Base-by-base conservation (phyloP, 768 basidiomycete species). In the Termitomyces heimii region DNA sequence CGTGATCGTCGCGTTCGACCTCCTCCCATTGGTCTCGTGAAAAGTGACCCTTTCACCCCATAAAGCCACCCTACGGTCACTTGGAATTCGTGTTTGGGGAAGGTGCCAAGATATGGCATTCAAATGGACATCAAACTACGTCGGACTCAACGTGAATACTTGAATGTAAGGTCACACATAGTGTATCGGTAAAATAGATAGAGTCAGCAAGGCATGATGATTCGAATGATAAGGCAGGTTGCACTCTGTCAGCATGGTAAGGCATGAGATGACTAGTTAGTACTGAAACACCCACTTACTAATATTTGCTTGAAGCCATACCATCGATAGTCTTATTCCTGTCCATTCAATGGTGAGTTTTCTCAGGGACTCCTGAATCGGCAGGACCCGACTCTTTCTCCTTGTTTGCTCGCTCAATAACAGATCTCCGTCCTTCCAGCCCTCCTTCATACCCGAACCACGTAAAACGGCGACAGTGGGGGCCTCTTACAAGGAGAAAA, bases 371-470 rank as follows among this genome's bases (percentile, higher is more conserved):
- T 34, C 10, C 37, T 44, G 1, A 16, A 14, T 50, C 34, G 32
- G 48, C 13, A 2, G 35, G 24, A 9, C 35, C 37, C 32, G 34
- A 26, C 35, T 35, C 53, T 43, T 43, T 43, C 13, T 54, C 22
- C 29, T 24, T 34, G 16, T 14, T 22, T 14, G 18, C 32, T 26
- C 26, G 32, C 34, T 46, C 54, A 16, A 46, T n/a, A 10, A 39
- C 24, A 8, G 63, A 66, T 60, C 71, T 81, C 31, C 77, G 69
- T n/a, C 75, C 69, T 64, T 76, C 75, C 20, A 77, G 61, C 7
- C 85, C 84, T 12, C 84, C 85, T 60, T 81, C 77, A 66, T 80
- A 87, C 7, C 87, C 85, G 64, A 86, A 73, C 85, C 86, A 87
- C 40, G 80, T 82, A 63, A 73, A 76, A 20, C 78, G 71, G 43